These are phyloP conservation scores for Psophocarpus tetragonolobus DNA, from an alignment of 306 rosid species.

Conservation along the genomic window DNA sequence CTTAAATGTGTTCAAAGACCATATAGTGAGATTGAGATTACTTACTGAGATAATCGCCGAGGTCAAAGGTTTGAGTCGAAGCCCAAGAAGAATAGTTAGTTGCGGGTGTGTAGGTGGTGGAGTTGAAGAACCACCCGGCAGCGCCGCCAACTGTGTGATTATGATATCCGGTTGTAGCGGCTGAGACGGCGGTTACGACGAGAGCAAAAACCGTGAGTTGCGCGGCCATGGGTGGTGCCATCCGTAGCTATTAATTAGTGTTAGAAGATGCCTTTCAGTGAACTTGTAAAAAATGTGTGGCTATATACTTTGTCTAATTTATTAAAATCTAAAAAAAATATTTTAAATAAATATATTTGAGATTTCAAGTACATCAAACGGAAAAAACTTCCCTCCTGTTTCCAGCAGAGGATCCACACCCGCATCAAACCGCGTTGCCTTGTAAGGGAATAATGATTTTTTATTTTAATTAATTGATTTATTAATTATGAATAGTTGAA, in stretches of 20 bases:
- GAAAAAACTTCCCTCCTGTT: no score
- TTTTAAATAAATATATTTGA: not conserved
- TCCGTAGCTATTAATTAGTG: slow-evolving; percentile 23
- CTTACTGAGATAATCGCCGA: slow-evolving; percentile 83
- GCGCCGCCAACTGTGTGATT: slow-evolving; percentile 82
- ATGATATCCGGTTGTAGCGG: slow-evolving; percentile 47
- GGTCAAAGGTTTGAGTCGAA: slow-evolving; percentile 64
- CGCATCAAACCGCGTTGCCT: no score
- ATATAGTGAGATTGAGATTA: slow-evolving; percentile 19
- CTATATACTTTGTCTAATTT: not conserved
- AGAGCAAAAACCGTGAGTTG: slow-evolving; percentile 17
- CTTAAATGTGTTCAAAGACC: slow-evolving; percentile 29
- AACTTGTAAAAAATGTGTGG: not conserved
- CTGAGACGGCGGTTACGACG: slow-evolving; percentile 30
- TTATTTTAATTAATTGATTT: no score
- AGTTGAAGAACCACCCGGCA: slow-evolving; percentile 80
- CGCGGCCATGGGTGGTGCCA: slow-evolving; percentile 39
- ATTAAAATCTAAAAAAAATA: not conserved
- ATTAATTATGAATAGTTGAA: no score
- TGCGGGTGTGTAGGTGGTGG: slow-evolving; percentile 62
- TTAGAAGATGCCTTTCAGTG: not conserved
- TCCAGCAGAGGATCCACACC: no score
- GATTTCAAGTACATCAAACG: not conserved
- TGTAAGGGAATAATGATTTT: no score
- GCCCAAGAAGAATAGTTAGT: slow-evolving; percentile 84